Evolutionary conservation across 441 rosid genomes (phyloP), one percentile per base, ranked within the genome.

Genomic region (Corymbia citriodora): DNA sequence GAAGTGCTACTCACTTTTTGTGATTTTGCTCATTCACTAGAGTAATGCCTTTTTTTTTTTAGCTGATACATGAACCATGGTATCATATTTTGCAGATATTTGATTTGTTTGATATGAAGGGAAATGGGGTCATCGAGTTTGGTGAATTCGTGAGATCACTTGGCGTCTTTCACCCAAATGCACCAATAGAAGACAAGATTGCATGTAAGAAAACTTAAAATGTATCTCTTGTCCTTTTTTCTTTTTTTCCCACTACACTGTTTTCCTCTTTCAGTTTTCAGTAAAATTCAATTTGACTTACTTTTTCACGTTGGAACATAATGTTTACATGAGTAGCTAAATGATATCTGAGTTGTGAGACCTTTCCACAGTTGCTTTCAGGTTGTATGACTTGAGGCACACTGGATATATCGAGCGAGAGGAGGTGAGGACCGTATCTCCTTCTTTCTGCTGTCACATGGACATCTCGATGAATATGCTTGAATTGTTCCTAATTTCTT

Each of bases 61-160:
- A 12, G 52, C 52, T 25, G 52, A 79, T 79, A 45, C n/a, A 79
- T 79, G 85, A 45, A 45, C 85, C 25, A 33, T 83, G 55, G 4
- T 49, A 29, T 54, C n/a, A 23, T 45, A 23, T 85, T 72, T 72
- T 88, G 93, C 90, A 98, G 99, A 92, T 98, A 59, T 98, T 98
- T 85, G 97, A 98, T 93, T 91, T 98, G 61, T 98, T 98, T 87
- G 99, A 98, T 95, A 88, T 97, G 92, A 98, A 98, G 93, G 94
- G 95, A 90, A 98, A 97, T 94, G 99, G 99, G 87, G 99, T 96
- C 40, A 96, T 98, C 5, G 97, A 96, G 86, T 98, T 96, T 87
- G 99, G 98, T 7, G 99, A 97, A 89, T 97, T 98, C 88, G 98
- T 98, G 70, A 94, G 99, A 92, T 96, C 99, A 27, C 91, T 97